These are phyloP conservation scores for Starmera amethionina DNA, from an alignment of 805 yeast genomes.

Conservation along the genomic window DNA sequence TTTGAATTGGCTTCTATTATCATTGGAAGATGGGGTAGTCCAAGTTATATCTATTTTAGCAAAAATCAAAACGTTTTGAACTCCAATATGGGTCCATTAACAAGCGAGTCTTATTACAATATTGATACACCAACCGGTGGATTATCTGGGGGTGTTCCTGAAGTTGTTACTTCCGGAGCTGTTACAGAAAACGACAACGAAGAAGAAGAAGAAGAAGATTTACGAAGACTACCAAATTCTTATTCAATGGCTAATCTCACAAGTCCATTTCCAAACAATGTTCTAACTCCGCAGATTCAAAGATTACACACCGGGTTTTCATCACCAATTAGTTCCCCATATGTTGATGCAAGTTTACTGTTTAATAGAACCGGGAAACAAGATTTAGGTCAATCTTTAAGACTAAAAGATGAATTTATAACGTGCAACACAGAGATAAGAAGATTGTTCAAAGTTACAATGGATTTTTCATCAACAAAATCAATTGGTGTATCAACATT, in stretches of 20 bases:
- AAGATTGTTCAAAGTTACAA: constrained; percentile 2
- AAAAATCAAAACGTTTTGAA: too few species aligned
- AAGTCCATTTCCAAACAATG: neutral
- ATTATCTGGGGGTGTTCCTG: too few species aligned
- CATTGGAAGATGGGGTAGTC: neutral
- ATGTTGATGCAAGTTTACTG: constrained; percentile 8
- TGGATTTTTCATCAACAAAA: neutral
- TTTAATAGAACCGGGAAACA: neutral
- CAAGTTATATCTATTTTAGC: neutral
- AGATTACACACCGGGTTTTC: neutral
- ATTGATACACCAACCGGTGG: too few species aligned
- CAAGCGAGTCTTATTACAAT: too few species aligned
- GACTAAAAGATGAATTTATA: neutral
- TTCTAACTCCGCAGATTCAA: neutral
- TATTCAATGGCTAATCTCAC: neutral
- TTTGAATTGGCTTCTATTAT: neutral
- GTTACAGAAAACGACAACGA: too few species aligned
- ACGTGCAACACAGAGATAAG: constrained; percentile 2
- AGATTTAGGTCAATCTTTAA: neutral
- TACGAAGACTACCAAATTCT: too few species aligned
- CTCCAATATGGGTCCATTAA: too few species aligned
- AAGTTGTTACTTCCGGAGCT: too few species aligned
- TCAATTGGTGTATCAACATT: constrained; percentile 1
- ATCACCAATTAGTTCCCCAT: constrained; percentile 3
- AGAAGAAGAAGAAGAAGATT: too few species aligned